phyloP scores from a whole-genome alignment of 2,329 filamentous ascomycete species.

The Ascochyta koolunga region DNA sequence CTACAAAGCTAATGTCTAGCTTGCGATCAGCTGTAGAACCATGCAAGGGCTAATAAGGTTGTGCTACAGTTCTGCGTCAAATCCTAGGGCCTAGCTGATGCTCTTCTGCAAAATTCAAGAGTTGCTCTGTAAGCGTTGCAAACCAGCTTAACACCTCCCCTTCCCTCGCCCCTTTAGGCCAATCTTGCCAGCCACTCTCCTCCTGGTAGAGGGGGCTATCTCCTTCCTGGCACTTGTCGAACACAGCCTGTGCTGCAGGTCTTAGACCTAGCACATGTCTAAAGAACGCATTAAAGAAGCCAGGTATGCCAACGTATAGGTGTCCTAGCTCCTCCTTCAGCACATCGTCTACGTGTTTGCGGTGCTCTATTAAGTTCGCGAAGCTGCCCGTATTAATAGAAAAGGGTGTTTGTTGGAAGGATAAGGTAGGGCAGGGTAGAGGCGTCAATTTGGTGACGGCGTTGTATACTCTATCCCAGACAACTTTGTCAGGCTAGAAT shows the following conservation, averaged over 20 bases:
- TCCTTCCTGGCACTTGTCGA: conserved; percentile 28
- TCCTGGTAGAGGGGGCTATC: conserved; percentile 26
- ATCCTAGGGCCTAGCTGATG: conserved; percentile 12
- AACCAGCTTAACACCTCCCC: conserved; percentile 30
- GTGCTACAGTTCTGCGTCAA: conserved; percentile 24
- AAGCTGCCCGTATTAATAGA: conserved; percentile 24
- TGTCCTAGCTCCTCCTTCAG: conserved; percentile 28
- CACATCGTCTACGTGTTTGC: conserved; percentile 2
- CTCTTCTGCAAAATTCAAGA: conserved; percentile 23
- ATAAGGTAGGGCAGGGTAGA: conserved; percentile 31
- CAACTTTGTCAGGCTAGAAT: not conserved
- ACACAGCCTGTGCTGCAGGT: not conserved
- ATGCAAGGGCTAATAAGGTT: conserved; percentile 27
- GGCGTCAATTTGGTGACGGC: conserved; percentile 47
- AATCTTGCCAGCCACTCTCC: conserved; percentile 28
- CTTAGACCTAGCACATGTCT: conserved; percentile 1
- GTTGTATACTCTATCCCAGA: not conserved
- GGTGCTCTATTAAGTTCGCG: conserved; percentile 6
- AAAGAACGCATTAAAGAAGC: conserved; percentile 32
- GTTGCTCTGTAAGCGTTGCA: conserved; percentile 21
- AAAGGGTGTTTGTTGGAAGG: conserved; percentile 38
- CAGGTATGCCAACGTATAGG: conserved; percentile 25
- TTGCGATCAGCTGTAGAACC: conserved; percentile 18
- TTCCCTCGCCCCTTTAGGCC: conserved; percentile 27
- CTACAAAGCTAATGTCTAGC: conserved; percentile 22